Percentiles rank a stretch among this genome's conserved stretches.
Conservation (phyloP, 129 eudicot genomes). For the Oenanthe sinensis region DNA sequence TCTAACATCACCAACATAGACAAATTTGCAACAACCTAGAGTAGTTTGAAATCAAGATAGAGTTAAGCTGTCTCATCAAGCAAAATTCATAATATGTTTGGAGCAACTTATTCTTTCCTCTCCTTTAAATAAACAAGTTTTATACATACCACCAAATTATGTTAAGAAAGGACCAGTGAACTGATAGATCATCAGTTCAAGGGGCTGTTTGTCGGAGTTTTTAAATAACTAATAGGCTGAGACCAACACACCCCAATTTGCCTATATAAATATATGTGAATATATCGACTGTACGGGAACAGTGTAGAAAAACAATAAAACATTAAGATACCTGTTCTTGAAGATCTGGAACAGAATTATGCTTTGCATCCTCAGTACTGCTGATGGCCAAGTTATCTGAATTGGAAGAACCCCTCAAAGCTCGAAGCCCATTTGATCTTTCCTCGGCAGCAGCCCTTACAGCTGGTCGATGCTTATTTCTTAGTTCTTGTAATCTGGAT, state of each 20-base stretch:
- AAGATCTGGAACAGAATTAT: conserved; percentile 65
- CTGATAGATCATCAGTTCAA: too few relatives aligned
- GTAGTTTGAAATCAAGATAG: neutral
- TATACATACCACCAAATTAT: neutral
- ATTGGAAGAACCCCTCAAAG: conserved; percentile 41
- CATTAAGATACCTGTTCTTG: conserved; percentile 69
- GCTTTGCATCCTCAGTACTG: conserved; percentile 40
- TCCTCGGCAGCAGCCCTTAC: conserved; percentile 68
- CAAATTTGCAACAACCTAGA: neutral
- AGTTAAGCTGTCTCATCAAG: neutral
- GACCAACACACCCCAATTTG: neutral
- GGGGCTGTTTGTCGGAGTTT: too few relatives aligned
- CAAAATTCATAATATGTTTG: neutral
- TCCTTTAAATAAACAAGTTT: neutral
- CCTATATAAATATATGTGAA: neutral
- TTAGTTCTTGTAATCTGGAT: conserved; percentile 50
- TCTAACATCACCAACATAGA: neutral
- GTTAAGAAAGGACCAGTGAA: neutral
- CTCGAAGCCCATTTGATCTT: conserved; percentile 59
- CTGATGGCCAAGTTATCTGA: conserved; percentile 35
- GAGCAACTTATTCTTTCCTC: neutral
- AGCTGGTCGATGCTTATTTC: conserved; percentile 84
- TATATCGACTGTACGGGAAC: neutral
- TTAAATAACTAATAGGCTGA: neutral
- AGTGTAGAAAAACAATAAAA: neutral